These are phyloP conservation scores for Gossypium longicalyx DNA, from an alignment of 345 rosid species.

Conservation along the genomic window DNA sequence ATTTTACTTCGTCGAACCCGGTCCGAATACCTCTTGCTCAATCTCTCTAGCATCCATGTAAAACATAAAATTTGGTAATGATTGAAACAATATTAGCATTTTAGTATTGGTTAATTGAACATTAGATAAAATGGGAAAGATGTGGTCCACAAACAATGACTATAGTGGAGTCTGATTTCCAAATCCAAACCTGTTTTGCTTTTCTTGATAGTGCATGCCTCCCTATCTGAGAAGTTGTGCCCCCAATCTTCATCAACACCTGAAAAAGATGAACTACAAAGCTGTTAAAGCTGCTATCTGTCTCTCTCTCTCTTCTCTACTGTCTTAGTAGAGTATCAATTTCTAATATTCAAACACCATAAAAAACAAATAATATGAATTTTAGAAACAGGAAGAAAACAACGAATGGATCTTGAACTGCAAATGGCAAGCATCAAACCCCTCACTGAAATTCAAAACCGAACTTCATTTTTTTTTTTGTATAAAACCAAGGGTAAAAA, in stretches of 20 bases:
- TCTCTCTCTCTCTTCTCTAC: constrained; percentile 16
- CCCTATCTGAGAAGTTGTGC: constrained; percentile 60
- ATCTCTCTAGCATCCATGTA: constrained; percentile 41
- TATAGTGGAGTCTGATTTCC: constrained; percentile 18
- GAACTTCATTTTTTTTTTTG: constrained; percentile 11
- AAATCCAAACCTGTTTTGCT: constrained; percentile 69
- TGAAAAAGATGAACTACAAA: constrained; percentile 49
- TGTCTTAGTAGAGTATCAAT: constrained; percentile 28
- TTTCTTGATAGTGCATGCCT: constrained; percentile 89
- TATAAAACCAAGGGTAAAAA: constrained; percentile 12
- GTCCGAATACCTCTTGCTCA: constrained; percentile 45
- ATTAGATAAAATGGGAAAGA: constrained; percentile 6
- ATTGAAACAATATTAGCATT: not conserved
- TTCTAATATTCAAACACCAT: constrained; percentile 31
- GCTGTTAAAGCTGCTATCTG: constrained; percentile 20
- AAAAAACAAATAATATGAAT: constrained; percentile 25
- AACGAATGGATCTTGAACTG: constrained; percentile 35
- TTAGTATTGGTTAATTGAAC: constrained; percentile 10
- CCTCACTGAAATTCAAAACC: constrained; percentile 13
- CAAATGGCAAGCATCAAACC: constrained; percentile 17
- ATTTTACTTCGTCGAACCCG: constrained; percentile 49
- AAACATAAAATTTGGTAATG: constrained; percentile 5
- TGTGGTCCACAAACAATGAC: constrained; percentile 37
- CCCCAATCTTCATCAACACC: constrained; percentile 77
- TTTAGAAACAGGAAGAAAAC: constrained; percentile 31